Evolutionary conservation across 2,329 filamentous ascomycete genomes (phyloP).

Genomic region (Neofusicoccum kwambonambiense): DNA sequence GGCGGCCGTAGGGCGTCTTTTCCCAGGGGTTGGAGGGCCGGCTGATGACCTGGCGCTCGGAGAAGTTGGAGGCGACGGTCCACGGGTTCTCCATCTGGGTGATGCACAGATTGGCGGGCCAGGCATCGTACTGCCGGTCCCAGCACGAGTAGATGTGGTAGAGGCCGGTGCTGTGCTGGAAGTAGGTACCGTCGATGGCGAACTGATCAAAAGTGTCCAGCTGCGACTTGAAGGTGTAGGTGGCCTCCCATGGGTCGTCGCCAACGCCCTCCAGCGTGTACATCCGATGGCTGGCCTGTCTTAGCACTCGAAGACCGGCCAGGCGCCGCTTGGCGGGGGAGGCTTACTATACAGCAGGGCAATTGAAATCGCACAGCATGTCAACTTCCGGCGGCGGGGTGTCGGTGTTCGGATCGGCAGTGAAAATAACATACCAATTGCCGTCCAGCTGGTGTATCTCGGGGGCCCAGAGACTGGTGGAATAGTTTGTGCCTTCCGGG

Average conservation of each 20-base stretch:
- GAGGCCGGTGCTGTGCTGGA: constrained; percentile 39
- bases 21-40: constrained; percentile 51
- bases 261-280: constrained; percentile 44
- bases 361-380: constrained; percentile 49
- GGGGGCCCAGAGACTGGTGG: constrained; percentile 51
- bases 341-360: constrained; percentile 45
- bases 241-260: constrained; percentile 46
- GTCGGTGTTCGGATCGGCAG: constrained; percentile 49
- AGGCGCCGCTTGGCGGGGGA: no score
- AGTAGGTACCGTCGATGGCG: constrained; percentile 55
- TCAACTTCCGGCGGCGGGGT: constrained; percentile 47
- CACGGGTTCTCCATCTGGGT: constrained; percentile 50
- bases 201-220: constrained; percentile 54
- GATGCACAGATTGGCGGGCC: constrained; percentile 55
- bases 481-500: constrained; percentile 43
- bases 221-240: constrained; percentile 46
- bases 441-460: constrained; percentile 49
- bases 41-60: constrained; percentile 48
- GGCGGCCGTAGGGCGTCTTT: constrained; percentile 51
- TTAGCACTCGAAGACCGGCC: no score
- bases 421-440: constrained; percentile 55
- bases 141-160: constrained; percentile 44
- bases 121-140: constrained; percentile 46
- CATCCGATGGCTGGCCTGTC: constrained; percentile 43
- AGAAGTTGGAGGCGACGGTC: constrained; percentile 47